Conservation (phyloP, 805 yeast genomes). For the Zygotorulaspora florentina region DNA sequence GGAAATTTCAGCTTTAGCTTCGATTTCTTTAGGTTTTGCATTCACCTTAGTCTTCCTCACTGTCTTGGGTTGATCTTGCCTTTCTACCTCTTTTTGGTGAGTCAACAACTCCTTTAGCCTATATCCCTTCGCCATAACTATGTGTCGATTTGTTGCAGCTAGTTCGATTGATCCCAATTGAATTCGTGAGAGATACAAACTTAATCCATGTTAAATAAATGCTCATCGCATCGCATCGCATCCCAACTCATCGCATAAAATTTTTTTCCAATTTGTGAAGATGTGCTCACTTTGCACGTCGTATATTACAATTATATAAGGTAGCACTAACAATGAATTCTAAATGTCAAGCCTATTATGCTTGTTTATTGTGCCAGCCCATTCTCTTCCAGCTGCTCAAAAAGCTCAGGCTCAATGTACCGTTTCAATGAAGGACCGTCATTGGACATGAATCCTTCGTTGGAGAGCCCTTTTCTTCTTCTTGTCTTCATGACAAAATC, state of each 20-base stretch:
- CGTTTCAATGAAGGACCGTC: slow-evolving; percentile 45
- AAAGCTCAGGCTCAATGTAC: slow-evolving; percentile 61
- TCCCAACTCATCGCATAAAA: slow-evolving; percentile 26
- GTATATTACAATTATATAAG: background rate
- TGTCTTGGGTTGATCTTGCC: slow-evolving; percentile 21
- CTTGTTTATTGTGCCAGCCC: slow-evolving; percentile 36
- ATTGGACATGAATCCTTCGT: slow-evolving; percentile 42
- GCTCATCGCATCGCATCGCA: slow-evolving; percentile 17
- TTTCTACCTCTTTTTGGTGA: slow-evolving; percentile 27
- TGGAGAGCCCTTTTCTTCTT: slow-evolving; percentile 77
- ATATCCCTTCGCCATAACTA: slow-evolving; percentile 33
- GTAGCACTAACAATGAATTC: background rate
- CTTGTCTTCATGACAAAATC: slow-evolving; percentile 89
- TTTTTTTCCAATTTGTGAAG: slow-evolving; percentile 3
- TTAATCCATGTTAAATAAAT: background rate
- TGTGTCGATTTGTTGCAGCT: background rate
- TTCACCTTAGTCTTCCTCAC: slow-evolving; percentile 21
- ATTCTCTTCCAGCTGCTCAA: slow-evolving; percentile 47
- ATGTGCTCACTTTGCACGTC: slow-evolving; percentile 4
- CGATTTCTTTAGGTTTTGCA: slow-evolving; percentile 24
- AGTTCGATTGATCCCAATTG: background rate
- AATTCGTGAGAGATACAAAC: background rate
- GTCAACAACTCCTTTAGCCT: slow-evolving; percentile 31
- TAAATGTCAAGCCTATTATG: background rate
- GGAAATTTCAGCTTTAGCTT: slow-evolving; percentile 33